Evolutionary conservation across 805 yeast species (phyloP).

Genomic region (Candida orba): DNA sequence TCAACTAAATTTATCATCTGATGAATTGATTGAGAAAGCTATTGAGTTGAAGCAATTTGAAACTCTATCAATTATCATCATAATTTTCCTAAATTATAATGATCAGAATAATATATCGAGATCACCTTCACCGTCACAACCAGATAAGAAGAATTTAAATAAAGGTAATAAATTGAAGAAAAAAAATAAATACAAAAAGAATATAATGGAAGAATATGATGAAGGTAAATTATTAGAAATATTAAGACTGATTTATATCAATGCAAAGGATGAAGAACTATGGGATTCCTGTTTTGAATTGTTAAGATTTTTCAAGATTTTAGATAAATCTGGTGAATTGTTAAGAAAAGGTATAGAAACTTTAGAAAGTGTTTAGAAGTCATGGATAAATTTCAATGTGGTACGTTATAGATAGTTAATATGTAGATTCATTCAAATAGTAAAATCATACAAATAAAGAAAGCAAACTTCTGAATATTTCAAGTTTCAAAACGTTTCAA

Average conservation of each 20-base stretch:
- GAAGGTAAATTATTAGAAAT: constrained; percentile 15
- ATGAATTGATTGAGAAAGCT: constrained; percentile 33
- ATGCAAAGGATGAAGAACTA: constrained; percentile 23
- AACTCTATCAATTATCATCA: constrained; percentile 38
- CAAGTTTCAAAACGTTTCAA: too few species aligned
- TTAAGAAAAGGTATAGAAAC: constrained; percentile 10
- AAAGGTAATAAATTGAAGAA: neutral
- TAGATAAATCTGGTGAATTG: constrained; percentile 20
- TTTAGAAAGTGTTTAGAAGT: constrained; percentile 3
- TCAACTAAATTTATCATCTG: constrained; percentile 33
- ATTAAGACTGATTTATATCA: constrained; percentile 21
- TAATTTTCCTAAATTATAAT: constrained; percentile 37
- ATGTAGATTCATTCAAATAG: too few species aligned
- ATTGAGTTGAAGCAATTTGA: constrained; percentile 36
- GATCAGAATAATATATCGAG: constrained; percentile 19
- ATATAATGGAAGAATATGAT: constrained; percentile 2
- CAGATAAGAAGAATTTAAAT: neutral
- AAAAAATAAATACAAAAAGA: constrained; percentile 2
- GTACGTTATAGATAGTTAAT: too few species aligned
- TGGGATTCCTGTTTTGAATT: constrained; percentile 26
- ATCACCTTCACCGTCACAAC: neutral
- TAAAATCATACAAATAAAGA: too few species aligned
- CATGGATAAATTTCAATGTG: too few species aligned
- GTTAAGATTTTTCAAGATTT: constrained; percentile 24
- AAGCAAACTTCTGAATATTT: too few species aligned